Base-by-base conservation (phyloP, 202 grass and related monocot genomes). In the Zizania palustris region DNA sequence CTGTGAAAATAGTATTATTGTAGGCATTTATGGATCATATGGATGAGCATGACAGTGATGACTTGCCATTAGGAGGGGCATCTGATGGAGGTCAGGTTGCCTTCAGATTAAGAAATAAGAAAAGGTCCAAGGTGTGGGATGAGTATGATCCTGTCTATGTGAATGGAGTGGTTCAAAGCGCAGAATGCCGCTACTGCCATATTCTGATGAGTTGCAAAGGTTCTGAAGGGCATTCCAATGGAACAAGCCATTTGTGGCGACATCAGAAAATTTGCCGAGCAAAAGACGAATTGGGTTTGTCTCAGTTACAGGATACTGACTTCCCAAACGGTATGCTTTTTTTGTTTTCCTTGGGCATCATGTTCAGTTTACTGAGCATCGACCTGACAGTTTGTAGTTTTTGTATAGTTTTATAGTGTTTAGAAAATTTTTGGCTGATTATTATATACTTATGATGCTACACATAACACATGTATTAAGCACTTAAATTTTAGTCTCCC, bases 91-190 rank as follows among this genome's bases (percentile, higher is more conserved):
- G 21, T 45, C 5, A 45, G 6, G 11, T 43, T 43, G 20, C 61
- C 33, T 16, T 68, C 22, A 77, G n/a, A 56, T 28, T 80, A 7
- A 81, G 60, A 39, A 81, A 3, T 20, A 55, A 85, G 66, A 88
- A 88, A 73, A 85, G 86, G 77, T 88, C 86, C 14, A 88, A 77
- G 60, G 73, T 88, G 54, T 88, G 86, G 86, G 77, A 88, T 2
- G 77, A 77, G 33, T 88, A 88, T 77, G 68, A 60, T 5, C 82
- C 86, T 70, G 48, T 88, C 46, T 68, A 81, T 13, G 54, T 85
- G 5, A 84, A 88, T 0, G 86, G 86, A 36, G 65, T 11, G 45
- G 59, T 88, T 44, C 86, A 81, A 46, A 88, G 66, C 1, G 82
- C 77, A 0, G 77, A 88, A 61, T 88, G 86, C 67, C 66, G 55